Conservation (phyloP, 208 protist species). For the Porcisia hertigi region DNA sequence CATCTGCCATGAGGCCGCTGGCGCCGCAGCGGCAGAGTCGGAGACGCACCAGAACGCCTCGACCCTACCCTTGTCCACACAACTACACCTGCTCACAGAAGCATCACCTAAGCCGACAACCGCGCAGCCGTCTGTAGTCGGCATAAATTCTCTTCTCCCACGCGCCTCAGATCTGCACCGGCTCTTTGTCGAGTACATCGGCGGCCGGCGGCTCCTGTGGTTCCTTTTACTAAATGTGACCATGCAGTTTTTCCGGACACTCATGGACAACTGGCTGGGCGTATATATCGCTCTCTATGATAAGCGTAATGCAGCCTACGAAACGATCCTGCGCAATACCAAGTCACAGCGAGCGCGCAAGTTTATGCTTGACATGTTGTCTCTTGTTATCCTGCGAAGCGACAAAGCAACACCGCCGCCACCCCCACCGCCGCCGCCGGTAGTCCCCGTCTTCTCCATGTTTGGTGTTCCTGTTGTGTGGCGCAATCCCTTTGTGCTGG, state of each 20-base stretch:
- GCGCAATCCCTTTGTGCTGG: slow-evolving; percentile 40
- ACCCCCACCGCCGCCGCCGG: slow-evolving; percentile 29
- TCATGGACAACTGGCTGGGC: slow-evolving; percentile 80
- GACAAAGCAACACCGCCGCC: slow-evolving; percentile 23
- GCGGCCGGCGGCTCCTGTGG: slow-evolving; percentile 26
- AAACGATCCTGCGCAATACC: slow-evolving; percentile 39
- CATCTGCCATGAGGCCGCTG: slow-evolving; percentile 10
- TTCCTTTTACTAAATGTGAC: slow-evolving; percentile 45
- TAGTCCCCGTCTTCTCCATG: slow-evolving; percentile 9
- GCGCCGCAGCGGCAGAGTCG: neutral
- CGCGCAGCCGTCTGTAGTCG: slow-evolving; percentile 4
- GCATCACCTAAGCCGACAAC: neutral
- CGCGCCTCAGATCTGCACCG: slow-evolving; percentile 37
- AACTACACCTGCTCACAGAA: neutral
- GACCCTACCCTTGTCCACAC: neutral
- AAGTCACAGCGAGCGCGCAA: slow-evolving; percentile 40
- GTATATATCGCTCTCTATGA: slow-evolving; percentile 67
- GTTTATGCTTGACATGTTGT: slow-evolving; percentile 33
- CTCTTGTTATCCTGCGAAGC: slow-evolving; percentile 25
- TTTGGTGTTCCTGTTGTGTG: slow-evolving; percentile 20
- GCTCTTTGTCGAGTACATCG: slow-evolving; percentile 53
- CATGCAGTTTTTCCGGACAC: slow-evolving; percentile 54
- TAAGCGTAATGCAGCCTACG: slow-evolving; percentile 39
- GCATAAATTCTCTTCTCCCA: slow-evolving; percentile 38
- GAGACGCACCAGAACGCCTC: neutral